phyloP scores from a whole-genome alignment of 2,329 filamentous ascomycete species.

The Grosmannia clavigera region DNA sequence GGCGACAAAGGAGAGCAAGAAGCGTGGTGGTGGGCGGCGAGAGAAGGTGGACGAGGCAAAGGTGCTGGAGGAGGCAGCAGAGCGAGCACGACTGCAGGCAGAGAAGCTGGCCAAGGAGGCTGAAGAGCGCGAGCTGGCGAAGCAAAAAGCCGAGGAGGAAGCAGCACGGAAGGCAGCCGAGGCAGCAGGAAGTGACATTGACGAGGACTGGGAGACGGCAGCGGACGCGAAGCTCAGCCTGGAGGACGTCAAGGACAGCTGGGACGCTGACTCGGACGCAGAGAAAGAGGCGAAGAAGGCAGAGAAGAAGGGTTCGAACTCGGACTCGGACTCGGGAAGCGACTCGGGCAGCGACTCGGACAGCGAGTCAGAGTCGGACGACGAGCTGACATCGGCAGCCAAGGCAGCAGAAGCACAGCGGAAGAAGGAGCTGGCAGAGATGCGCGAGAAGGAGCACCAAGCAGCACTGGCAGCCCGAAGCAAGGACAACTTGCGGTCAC shows the following conservation, averaged over 20 bases:
- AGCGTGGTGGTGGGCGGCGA: conserved; percentile 50
- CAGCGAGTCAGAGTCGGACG: conserved; percentile 36
- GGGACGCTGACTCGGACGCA: conserved; percentile 74
- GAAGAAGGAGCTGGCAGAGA: conserved; percentile 80
- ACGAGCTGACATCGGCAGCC: conserved; percentile 64
- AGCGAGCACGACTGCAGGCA: conserved; percentile 55
- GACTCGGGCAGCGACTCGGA: too few species aligned
- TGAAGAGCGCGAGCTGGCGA: conserved; percentile 43
- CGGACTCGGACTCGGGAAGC: conserved; percentile 13
- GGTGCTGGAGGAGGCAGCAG: conserved; percentile 64
- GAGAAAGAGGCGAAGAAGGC: conserved; percentile 25
- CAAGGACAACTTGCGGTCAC: conserved; percentile 87
- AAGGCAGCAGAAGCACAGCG: conserved; percentile 60
- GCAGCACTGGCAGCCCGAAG: conserved; percentile 84
- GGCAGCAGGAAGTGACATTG: conserved; percentile 44
- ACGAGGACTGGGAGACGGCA: conserved; percentile 81
- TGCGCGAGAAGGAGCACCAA: conserved; percentile 80
- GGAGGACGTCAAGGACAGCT: conserved; percentile 80
- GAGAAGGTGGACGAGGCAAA: conserved; percentile 64
- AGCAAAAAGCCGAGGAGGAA: conserved; percentile 42
- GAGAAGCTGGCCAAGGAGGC: conserved; percentile 53
- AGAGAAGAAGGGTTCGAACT: background rate
- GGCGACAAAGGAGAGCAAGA: conserved; percentile 59
- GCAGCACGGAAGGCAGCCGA: conserved; percentile 36
- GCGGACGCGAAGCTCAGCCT: conserved; percentile 53